These are phyloP conservation scores for Podospora australis DNA, from an alignment of 495 filamentous ascomycete genomes.

Conservation along the genomic window DNA sequence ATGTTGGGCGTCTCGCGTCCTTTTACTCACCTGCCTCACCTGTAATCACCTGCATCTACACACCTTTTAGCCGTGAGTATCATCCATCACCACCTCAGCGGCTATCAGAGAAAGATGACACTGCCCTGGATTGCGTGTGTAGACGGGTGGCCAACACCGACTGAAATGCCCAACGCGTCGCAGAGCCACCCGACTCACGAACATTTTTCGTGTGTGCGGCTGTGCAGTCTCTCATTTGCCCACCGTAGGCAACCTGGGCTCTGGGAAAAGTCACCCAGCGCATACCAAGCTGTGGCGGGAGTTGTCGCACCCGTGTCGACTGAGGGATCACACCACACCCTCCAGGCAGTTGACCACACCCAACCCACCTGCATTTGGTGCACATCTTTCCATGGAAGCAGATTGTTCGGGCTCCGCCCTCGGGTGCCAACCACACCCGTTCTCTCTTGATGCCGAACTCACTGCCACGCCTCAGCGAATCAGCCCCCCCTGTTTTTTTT, in stretches of 20 bases:
- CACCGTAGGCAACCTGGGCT: too few species aligned
- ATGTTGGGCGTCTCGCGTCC: too few species aligned
- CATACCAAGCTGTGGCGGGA: too few species aligned
- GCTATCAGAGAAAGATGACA: too few species aligned
- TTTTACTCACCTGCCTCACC: too few species aligned
- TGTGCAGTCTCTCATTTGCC: not conserved
- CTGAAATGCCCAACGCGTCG: not conserved
- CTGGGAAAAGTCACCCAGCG: not conserved
- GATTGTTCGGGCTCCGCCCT: not conserved
- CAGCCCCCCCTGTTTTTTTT: not conserved
- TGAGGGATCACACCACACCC: too few species aligned
- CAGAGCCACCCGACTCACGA: not conserved
- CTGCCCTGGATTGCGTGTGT: not conserved
- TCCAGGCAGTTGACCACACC: not conserved
- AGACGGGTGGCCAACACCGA: not conserved
- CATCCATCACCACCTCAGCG: too few species aligned
- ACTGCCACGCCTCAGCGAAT: not conserved
- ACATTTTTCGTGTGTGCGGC: not conserved
- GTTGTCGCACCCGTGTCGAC: too few species aligned
- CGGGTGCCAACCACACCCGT: not conserved
- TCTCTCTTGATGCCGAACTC: not conserved
- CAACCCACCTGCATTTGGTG: not conserved
- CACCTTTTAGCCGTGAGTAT: not conserved
- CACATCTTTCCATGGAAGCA: not conserved
- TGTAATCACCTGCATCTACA: too few species aligned